These are phyloP conservation scores for Candida freyschussii DNA, from an alignment of 1,139 yeast species.

Conservation along the genomic window DNA sequence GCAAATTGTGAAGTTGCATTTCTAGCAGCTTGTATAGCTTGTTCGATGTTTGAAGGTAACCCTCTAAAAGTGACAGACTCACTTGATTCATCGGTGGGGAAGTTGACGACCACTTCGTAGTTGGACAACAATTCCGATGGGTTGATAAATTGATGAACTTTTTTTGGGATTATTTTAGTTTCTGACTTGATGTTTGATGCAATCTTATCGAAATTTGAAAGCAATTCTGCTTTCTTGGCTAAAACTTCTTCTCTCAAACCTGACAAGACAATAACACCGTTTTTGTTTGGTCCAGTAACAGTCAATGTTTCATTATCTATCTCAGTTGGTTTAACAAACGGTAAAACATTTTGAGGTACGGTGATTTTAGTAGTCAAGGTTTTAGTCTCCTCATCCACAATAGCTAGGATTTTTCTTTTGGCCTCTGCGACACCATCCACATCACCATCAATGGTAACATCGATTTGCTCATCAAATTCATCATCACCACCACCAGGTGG, in stretches of 20 bases:
- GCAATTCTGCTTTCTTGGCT: slow-evolving; percentile 44
- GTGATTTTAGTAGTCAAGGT: slow-evolving; percentile 45
- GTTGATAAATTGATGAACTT: slow-evolving; percentile 47
- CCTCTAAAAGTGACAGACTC: slow-evolving; percentile 64
- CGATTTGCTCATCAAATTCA: slow-evolving; percentile 48
- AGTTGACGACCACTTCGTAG: slow-evolving; percentile 59
- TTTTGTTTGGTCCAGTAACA: slow-evolving; percentile 31
- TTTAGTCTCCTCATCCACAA: slow-evolving; percentile 74
- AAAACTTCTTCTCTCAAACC: slow-evolving; percentile 65
- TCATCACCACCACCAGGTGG: slow-evolving; percentile 31
- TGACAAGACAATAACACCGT: slow-evolving; percentile 34
- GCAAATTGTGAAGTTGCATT: slow-evolving; percentile 48
- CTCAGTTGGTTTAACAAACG: slow-evolving; percentile 43
- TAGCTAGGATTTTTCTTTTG: slow-evolving; percentile 59
- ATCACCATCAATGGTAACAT: slow-evolving; percentile 76
- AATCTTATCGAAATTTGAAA: slow-evolving; percentile 42
- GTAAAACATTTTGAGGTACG: slow-evolving; percentile 43
- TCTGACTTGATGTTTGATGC: slow-evolving; percentile 39
- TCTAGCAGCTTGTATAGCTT: slow-evolving; percentile 55
- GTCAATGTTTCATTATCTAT: slow-evolving; percentile 25
- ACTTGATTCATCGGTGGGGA: slow-evolving; percentile 44
- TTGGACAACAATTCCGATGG: slow-evolving; percentile 41
- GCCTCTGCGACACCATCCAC: slow-evolving; percentile 78
- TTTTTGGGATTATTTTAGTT: slow-evolving; percentile 43
- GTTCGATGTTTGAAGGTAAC: slow-evolving; percentile 44